Base-by-base conservation (phyloP, 2,329 filamentous ascomycete species). In the Beauveria sp. region DNA sequence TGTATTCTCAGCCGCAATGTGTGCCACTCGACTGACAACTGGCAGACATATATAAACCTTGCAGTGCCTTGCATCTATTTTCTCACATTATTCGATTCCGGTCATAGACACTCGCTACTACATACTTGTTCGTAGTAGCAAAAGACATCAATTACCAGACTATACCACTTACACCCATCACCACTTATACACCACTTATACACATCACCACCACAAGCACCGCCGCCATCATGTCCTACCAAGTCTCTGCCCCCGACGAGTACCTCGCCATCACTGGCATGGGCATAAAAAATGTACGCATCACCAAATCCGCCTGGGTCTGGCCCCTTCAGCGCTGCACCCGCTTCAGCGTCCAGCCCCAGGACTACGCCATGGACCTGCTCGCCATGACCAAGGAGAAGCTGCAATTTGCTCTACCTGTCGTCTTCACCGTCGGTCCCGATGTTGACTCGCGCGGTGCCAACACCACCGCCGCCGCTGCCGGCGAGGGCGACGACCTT, bases 321-420 rank as follows among this genome's bases (percentile, higher is more conserved):
- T 83, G 81, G 75, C 89, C 89, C 61, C 85, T 90, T 65, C 89
- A 93, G 75, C 82, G 85, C 70, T 85, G 77, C 73, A 80, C 76
- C 62, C 80, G 81, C 68, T 84, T 84, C 73, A 83, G 80, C 64
- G 86, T 90, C 69, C 87, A 87, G 66, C 88, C 89, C 0, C 90
- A 90, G 70, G 91, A 96, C 75, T 93, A 95, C 74, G 85, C 83
- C 63, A 90, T 96, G 81, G 86, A 87, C 62, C 78, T 96, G 1
- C 89, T 93, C 71, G 91, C 91, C 62, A 96, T 96, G 91, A 96
- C 91, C 20, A 85, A 88, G 68, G 91, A 96, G 77, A 96, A 96
- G 73, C 81, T 95, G 3, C 89, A 93, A 65, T 93, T 95, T 72
- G 81, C 86, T 5, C 82, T 95, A 0, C 91, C 90, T 2, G 90